These are phyloP conservation scores for Debaryomyces subglobosus DNA, from an alignment of 1,139 yeast species.

Conservation along the genomic window DNA sequence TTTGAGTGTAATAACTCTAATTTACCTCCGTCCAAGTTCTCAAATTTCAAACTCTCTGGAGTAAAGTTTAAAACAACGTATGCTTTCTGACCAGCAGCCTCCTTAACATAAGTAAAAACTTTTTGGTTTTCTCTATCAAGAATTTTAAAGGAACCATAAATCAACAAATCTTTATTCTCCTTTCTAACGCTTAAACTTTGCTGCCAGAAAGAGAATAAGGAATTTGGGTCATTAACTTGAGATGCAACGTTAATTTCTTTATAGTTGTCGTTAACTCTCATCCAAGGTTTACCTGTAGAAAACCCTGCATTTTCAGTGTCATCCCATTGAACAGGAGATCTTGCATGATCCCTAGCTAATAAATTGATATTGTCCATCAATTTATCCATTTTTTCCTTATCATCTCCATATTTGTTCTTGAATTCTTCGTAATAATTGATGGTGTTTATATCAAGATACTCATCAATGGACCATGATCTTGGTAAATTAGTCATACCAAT, in stretches of 20 bases:
- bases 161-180: conserved; percentile 42
- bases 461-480: conserved; percentile 48
- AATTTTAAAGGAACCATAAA: conserved; percentile 51
- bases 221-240: conserved; percentile 49
- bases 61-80: conserved; percentile 52
- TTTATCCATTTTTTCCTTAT: conserved; percentile 29
- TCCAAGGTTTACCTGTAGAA: conserved; percentile 57
- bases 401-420: conserved; percentile 33
- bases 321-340: conserved; percentile 66
- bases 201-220: conserved; percentile 52
- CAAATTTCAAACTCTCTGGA: conserved; percentile 31
- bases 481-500: conserved; percentile 58
- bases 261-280: conserved; percentile 54
- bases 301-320: conserved; percentile 49
- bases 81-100: conserved; percentile 26
- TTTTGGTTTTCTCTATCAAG: conserved; percentile 41
- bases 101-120: conserved; percentile 44
- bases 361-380: conserved; percentile 38
- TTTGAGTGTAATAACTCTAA: conserved; percentile 35
- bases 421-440: conserved; percentile 44
- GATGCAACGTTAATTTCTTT: conserved; percentile 50
- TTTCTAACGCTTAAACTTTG: conserved; percentile 49
- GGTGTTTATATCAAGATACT: conserved; percentile 55
- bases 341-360: conserved; percentile 55
- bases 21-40: conserved; percentile 31